Evolutionary conservation across 1,139 yeast genomes (phyloP).

Genomic region (Geotrichum europaeum): DNA sequence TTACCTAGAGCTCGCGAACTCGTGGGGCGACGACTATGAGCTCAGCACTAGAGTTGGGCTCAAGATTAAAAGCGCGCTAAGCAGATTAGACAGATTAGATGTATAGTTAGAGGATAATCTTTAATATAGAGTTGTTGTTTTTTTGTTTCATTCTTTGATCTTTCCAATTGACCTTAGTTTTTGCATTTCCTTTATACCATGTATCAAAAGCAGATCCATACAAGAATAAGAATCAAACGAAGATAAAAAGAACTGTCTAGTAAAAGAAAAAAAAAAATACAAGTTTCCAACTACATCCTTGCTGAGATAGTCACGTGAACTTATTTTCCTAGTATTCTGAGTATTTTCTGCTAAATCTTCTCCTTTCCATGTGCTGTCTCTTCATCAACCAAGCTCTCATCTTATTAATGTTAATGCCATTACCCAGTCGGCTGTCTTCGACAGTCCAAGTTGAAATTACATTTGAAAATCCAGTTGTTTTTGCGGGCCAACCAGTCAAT

Average conservation of each 20-base stretch:
- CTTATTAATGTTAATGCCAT: slow-evolving; percentile 3
- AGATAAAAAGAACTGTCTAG: no score
- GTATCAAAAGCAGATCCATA: no score
- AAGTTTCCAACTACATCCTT: no score
- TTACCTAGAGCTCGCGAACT: slow-evolving; percentile 70
- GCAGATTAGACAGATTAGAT: slow-evolving; percentile 7
- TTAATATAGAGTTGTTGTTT: no score
- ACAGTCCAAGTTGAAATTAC: slow-evolving; percentile 36
- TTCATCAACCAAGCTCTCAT: background rate
- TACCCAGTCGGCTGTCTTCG: slow-evolving; percentile 14
- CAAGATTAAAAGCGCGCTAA: slow-evolving; percentile 76
- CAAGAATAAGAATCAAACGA: no score
- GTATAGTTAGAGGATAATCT: background rate
- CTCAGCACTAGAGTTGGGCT: slow-evolving; percentile 84
- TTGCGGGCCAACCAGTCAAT: slow-evolving; percentile 37
- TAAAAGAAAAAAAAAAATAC: no score
- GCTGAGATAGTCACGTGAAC: background rate
- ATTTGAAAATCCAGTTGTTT: slow-evolving; percentile 37
- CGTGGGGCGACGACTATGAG: slow-evolving; percentile 85
- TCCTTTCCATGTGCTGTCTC: background rate
- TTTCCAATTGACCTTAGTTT: no score
- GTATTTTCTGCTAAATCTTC: background rate
- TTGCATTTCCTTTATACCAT: no score
- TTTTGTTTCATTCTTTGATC: no score
- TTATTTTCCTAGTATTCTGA: background rate